phyloP scores from a whole-genome alignment of 495 filamentous ascomycete species.

The Trichoderma erinaceum region DNA sequence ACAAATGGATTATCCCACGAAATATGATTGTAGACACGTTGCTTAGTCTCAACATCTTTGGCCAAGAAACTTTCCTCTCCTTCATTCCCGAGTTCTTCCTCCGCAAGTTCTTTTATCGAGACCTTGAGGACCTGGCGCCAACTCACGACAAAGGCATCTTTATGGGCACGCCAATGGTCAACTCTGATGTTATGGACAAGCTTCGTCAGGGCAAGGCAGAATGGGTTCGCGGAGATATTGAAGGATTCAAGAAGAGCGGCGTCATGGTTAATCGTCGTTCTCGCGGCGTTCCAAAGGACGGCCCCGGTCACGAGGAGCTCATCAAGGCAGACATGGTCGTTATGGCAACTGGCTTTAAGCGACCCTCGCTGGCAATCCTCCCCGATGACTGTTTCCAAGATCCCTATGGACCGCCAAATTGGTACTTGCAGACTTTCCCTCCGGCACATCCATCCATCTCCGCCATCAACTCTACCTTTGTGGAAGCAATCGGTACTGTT shows the following conservation, averaged over 20 bases:
- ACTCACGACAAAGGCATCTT: slow-evolving; percentile 59
- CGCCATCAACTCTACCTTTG: slow-evolving; percentile 77
- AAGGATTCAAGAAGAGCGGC: slow-evolving; percentile 56
- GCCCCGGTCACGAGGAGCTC: slow-evolving; percentile 56
- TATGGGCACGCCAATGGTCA: slow-evolving; percentile 82
- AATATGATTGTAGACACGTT: slow-evolving; percentile 68
- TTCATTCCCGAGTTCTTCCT: slow-evolving; percentile 74
- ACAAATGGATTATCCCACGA: slow-evolving; percentile 87
- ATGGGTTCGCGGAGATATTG: slow-evolving; percentile 77
- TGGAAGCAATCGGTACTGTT: slow-evolving; percentile 73
- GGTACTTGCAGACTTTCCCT: slow-evolving; percentile 83
- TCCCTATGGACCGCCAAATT: slow-evolving; percentile 72
- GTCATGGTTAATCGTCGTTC: slow-evolving; percentile 64
- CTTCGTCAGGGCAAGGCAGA: slow-evolving; percentile 68
- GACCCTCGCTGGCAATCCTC: slow-evolving; percentile 66
- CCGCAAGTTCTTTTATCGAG: slow-evolving; percentile 76
- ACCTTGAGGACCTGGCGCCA: slow-evolving; percentile 71
- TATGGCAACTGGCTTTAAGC: slow-evolving; percentile 75
- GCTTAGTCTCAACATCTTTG: slow-evolving; percentile 71
- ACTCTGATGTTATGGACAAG: slow-evolving; percentile 70
- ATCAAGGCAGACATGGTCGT: slow-evolving; percentile 71
- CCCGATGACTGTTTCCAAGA: slow-evolving; percentile 63
- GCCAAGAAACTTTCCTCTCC: slow-evolving; percentile 64
- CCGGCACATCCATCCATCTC: slow-evolving; percentile 58
- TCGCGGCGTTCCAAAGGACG: slow-evolving; percentile 65